Conservation (phyloP, 2,329 filamentous ascomycete genomes). For the Claviceps arundinis region DNA sequence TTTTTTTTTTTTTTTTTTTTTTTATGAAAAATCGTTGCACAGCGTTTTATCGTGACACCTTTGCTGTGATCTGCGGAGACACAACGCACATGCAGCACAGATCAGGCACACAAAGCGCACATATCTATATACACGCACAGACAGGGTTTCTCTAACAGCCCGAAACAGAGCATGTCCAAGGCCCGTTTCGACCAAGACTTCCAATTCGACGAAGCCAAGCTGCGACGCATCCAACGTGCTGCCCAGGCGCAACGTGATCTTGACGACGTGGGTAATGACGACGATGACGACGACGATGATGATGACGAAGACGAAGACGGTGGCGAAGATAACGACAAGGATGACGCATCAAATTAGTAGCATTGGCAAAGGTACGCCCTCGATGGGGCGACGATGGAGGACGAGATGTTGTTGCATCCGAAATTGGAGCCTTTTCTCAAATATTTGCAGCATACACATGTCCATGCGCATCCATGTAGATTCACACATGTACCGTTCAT, state of each 20-base stretch:
- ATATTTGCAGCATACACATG: too few species aligned
- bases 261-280: slow-evolving; percentile 26
- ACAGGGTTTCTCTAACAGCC: neutral
- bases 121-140: neutral
- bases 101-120: neutral
- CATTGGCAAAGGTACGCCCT: too few species aligned
- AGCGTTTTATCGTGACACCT: neutral
- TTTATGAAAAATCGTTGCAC: neutral
- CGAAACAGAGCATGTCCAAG: slow-evolving; percentile 31
- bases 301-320: too few species aligned
- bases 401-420: too few species aligned
- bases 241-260: slow-evolving; percentile 25
- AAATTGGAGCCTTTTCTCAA: too few species aligned
- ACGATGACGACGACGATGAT: slow-evolving; percentile 3
- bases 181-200: slow-evolving; percentile 32
- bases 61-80: neutral
- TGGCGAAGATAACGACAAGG: too few species aligned
- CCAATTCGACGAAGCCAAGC: slow-evolving; percentile 39
- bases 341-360: too few species aligned
- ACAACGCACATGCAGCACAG: neutral
- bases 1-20: too few species aligned
- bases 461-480: too few species aligned
- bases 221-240: slow-evolving; percentile 44
- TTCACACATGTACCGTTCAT: too few species aligned
- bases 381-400: too few species aligned